Conservation (phyloP, 2,329 filamentous ascomycete genomes). For the Aspergillus udagawae region DNA sequence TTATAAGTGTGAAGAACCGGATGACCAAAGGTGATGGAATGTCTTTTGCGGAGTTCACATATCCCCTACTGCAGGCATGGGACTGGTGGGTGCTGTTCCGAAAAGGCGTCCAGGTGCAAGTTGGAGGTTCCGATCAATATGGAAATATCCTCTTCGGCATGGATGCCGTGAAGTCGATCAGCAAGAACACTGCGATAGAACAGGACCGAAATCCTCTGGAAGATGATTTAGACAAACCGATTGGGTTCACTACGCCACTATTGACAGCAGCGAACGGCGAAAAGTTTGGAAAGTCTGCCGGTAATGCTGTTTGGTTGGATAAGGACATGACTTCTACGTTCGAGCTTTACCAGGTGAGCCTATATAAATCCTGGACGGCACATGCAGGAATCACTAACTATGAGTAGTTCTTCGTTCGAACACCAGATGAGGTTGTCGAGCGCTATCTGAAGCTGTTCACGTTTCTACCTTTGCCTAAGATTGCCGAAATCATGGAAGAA, state of each 20-base stretch:
- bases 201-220: conserved; percentile 36
- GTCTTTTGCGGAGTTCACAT: conserved; percentile 89
- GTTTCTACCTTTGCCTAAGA: conserved; percentile 70
- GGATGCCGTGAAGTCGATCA: conserved; percentile 74
- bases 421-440: conserved; percentile 76
- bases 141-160: conserved; percentile 93
- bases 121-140: conserved; percentile 93
- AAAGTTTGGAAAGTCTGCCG: conserved; percentile 93
- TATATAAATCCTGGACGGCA: neutral
- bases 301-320: conserved; percentile 93
- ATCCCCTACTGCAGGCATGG: conserved; percentile 91
- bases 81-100: conserved; percentile 91
- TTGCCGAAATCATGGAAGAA: conserved; percentile 62
- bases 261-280: conserved; percentile 78
- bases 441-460: conserved; percentile 84
- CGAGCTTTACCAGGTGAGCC: conserved; percentile 69
- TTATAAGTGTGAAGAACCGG: conserved; percentile 69
- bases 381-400: conserved; percentile 14
- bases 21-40: conserved; percentile 85
- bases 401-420: conserved; percentile 73
- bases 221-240: conserved; percentile 49
- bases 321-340: conserved; percentile 73
- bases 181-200: conserved; percentile 43
- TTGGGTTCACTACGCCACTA: conserved; percentile 87
- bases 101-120: conserved; percentile 72